Evolutionary conservation across 345 rosid genomes (phyloP).

Genomic region (Moringa oleifera): DNA sequence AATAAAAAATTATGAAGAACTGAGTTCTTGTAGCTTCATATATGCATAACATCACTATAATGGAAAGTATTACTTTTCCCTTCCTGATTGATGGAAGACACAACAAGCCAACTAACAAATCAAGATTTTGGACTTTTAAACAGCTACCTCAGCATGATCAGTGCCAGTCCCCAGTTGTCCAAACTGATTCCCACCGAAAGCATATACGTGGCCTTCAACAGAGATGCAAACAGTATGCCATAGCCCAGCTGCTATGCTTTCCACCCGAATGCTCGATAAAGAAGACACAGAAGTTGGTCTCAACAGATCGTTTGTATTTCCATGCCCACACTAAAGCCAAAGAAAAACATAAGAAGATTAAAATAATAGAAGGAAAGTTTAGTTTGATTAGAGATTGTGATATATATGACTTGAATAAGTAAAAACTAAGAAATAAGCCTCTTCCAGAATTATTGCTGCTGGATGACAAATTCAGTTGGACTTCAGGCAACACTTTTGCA

Average conservation of each 20-base stretch:
- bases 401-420: background rate
- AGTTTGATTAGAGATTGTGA: too few relatives aligned
- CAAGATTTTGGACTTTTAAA: background rate
- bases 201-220: slow-evolving; percentile 55
- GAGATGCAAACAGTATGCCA: slow-evolving; percentile 81
- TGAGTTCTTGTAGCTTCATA: background rate
- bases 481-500: background rate
- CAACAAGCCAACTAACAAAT: background rate
- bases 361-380: background rate
- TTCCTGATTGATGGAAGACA: background rate
- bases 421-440: background rate
- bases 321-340: slow-evolving; percentile 70
- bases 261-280: slow-evolving; percentile 38
- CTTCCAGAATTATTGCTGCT: background rate
- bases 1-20: too few relatives aligned
- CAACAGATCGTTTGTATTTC: slow-evolving; percentile 61
- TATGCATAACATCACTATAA: background rate
- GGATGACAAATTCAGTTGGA: background rate
- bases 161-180: slow-evolving; percentile 81
- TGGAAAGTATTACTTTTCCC: background rate
- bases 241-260: slow-evolving; percentile 62
- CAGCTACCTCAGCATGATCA: slow-evolving; percentile 66
- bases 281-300: slow-evolving; percentile 62
- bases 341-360: too few relatives aligned
- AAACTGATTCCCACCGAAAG: slow-evolving; percentile 89